A percentile compares a stretch with the other conserved stretches of the same genome.
These are phyloP conservation scores for Zygoascus sp. DNA, from an alignment of 1,139 yeast species.

Conservation along the genomic window DNA sequence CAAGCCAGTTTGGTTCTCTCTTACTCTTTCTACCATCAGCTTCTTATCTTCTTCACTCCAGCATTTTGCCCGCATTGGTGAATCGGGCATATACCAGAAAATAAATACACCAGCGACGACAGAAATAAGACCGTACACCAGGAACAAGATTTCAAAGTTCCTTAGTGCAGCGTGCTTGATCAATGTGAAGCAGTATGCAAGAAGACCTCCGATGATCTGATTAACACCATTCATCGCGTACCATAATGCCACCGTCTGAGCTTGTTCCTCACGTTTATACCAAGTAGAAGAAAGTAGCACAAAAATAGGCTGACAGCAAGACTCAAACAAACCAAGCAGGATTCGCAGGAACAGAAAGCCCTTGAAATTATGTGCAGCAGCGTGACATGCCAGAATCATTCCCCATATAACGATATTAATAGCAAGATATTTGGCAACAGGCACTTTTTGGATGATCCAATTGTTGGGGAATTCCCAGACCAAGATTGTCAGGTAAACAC, in stretches of 20 bases:
- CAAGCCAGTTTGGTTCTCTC: constrained; percentile 43
- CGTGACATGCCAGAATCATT: constrained; percentile 40
- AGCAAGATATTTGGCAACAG: constrained; percentile 45
- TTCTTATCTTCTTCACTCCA: constrained; percentile 44
- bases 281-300: constrained; percentile 24
- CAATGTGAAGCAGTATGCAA: constrained; percentile 23
- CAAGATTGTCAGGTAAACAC: constrained; percentile 7
- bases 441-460: constrained; percentile 9
- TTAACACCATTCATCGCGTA: constrained; percentile 23
- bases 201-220: constrained; percentile 20
- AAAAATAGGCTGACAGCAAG: constrained; percentile 27
- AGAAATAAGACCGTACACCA: constrained; percentile 43
- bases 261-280: constrained; percentile 28
- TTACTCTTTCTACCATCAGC: constrained; percentile 46
- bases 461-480: constrained; percentile 9
- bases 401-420: constrained; percentile 47
- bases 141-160: constrained; percentile 45
- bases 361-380: constrained; percentile 44
- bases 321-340: constrained; percentile 49
- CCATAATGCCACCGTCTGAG: constrained; percentile 31
- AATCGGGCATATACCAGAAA: constrained; percentile 43
- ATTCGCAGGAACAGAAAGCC: constrained; percentile 45
- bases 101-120: constrained; percentile 45
- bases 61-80: constrained; percentile 48
- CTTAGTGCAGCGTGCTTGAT: constrained; percentile 31